Evolutionary conservation across 2,329 filamentous ascomycete genomes (phyloP).

Genomic region (Sclerotinia minor): DNA sequence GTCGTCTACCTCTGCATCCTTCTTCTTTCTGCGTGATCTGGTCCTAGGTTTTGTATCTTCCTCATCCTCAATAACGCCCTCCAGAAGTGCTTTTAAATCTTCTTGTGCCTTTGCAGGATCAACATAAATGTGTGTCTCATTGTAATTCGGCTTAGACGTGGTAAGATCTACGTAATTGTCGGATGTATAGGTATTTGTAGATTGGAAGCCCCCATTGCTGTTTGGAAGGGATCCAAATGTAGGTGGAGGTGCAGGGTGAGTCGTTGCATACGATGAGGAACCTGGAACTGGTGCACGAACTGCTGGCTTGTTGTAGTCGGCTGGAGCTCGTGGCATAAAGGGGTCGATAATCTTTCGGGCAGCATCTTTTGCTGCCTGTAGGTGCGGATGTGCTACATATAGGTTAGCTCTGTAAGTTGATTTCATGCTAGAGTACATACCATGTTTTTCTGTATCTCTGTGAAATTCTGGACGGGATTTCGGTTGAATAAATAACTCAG

Average conservation of each 20-base stretch:
- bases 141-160: constrained; percentile 29
- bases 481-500: constrained; percentile 39
- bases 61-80: constrained; percentile 72
- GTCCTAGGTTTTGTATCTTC: constrained; percentile 50
- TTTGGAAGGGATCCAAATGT: constrained; percentile 40
- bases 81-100: constrained; percentile 78
- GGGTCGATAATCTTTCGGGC: constrained; percentile 35
- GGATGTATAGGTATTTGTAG: constrained; percentile 34
- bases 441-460: constrained; percentile 33
- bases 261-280: constrained; percentile 37
- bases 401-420: not conserved
- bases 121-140: constrained; percentile 40
- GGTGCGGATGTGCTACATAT: constrained; percentile 35
- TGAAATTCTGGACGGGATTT: constrained; percentile 41
- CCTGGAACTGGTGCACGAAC: constrained; percentile 34
- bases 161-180: constrained; percentile 41
- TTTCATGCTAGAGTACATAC: constrained; percentile 27
- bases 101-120: constrained; percentile 71
- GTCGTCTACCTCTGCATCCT: constrained; percentile 39
- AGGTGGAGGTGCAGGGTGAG: constrained; percentile 34
- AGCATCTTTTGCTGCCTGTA: constrained; percentile 38
- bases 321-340: constrained; percentile 36
- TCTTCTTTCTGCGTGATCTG: constrained; percentile 44
- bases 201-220: constrained; percentile 36
- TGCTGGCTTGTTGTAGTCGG: constrained; percentile 32